Evolutionary conservation across 257 asterid species (phyloP).

Genomic region (Salvia rosmarinus): DNA sequence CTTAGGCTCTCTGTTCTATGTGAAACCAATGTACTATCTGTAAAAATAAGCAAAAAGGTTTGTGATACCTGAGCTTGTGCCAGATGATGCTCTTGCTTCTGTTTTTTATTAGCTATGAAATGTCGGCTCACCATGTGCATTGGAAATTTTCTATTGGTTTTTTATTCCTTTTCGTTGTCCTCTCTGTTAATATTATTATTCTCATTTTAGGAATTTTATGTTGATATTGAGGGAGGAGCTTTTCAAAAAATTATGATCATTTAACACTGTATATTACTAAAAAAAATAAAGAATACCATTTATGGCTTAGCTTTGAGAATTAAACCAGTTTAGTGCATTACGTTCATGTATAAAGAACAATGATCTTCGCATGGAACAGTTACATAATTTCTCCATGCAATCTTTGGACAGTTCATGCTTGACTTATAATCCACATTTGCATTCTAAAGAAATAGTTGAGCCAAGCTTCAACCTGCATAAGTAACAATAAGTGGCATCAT

Average conservation of each 20-base stretch:
- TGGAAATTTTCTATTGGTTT: background rate
- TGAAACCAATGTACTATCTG: constrained; percentile 67
- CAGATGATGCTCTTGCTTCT: constrained; percentile 23
- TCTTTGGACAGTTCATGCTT: constrained; percentile 3
- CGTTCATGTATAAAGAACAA: constrained; percentile 18
- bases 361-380: constrained; percentile 21
- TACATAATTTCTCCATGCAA: constrained; percentile 12
- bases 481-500: constrained; percentile 22
- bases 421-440: background rate
- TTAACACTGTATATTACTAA: constrained; percentile 3
- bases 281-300: background rate
- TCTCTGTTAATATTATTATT: constrained; percentile 4
- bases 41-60: constrained; percentile 91
- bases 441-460: constrained; percentile 18
- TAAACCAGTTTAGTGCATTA: constrained; percentile 24
- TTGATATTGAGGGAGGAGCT: constrained; percentile 14
- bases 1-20: constrained; percentile 75
- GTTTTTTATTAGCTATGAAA: constrained; percentile 18
- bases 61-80: constrained; percentile 31
- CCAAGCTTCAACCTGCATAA: constrained; percentile 18
- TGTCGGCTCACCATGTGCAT: constrained; percentile 13
- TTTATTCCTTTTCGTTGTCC: background rate
- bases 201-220: background rate
- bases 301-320: constrained; percentile 14
- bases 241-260: constrained; percentile 1